These are phyloP conservation scores for Fistulinella prunicolor DNA, from an alignment of 768 basidiomycete species.

Conservation along the genomic window DNA sequence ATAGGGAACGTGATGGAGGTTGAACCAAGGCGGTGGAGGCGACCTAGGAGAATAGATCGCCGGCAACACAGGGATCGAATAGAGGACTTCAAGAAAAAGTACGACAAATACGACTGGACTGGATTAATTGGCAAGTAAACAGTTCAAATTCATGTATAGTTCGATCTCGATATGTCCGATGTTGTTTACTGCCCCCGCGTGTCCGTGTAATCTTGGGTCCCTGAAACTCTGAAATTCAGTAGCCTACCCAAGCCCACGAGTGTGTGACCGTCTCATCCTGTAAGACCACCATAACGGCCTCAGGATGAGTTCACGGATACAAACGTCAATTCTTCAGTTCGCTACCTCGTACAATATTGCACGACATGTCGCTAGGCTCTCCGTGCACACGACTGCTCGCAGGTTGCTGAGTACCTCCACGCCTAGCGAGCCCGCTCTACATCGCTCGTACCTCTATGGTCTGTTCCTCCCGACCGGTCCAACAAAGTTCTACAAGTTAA, in stretches of 20 bases:
- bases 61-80: conserved; percentile 69
- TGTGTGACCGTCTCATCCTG: too few relatives aligned
- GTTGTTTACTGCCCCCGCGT: background rate
- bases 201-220: background rate
- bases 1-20: conserved; percentile 88
- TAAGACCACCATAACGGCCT: too few relatives aligned
- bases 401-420: conserved; percentile 19
- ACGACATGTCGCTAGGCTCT: background rate
- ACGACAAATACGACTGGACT: conserved; percentile 81
- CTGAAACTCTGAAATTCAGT: too few relatives aligned
- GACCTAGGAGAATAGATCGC: conserved; percentile 72
- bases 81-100: conserved; percentile 65
- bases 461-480: background rate
- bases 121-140: conserved; percentile 53
- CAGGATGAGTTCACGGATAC: background rate
- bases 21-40: conserved; percentile 82
- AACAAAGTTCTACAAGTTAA: background rate
- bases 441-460: conserved; percentile 66
- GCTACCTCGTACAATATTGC: background rate
- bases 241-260: too few relatives aligned
- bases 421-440: conserved; percentile 22
- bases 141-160: background rate
- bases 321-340: background rate
- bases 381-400: background rate
- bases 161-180: background rate